phyloP scores from a whole-genome alignment of 805 yeast species.

The Lachancea fermentati region DNA sequence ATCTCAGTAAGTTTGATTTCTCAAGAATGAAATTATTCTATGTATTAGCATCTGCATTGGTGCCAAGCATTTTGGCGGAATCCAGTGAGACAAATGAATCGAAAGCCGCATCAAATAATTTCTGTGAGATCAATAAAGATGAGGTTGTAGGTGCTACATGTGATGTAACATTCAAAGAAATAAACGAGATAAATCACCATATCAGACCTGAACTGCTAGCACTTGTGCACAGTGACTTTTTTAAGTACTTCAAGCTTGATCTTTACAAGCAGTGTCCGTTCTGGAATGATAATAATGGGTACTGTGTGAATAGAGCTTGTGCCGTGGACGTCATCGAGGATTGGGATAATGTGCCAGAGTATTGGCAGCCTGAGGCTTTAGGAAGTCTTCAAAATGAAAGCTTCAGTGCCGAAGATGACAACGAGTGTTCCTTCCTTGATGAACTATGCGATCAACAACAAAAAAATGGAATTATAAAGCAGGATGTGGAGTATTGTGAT shows the following conservation, averaged over 20 bases:
- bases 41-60: background rate
- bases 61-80: background rate
- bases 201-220: constrained; percentile 53
- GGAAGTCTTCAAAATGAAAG: constrained; percentile 34
- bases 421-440: constrained; percentile 34
- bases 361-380: constrained; percentile 67
- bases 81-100: background rate
- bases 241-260: constrained; percentile 81
- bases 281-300: constrained; percentile 71
- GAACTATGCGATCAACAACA: constrained; percentile 32
- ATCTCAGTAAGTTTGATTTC: background rate
- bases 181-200: constrained; percentile 45
- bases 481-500: constrained; percentile 63
- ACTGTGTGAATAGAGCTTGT: constrained; percentile 83
- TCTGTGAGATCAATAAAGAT: constrained; percentile 31
- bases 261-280: constrained; percentile 80
- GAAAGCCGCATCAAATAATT: constrained; percentile 14
- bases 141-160: constrained; percentile 32
- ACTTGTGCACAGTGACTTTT: constrained; percentile 70
- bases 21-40: background rate
- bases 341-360: constrained; percentile 63
- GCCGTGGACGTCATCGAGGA: constrained; percentile 82
- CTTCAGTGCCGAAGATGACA: constrained; percentile 21
- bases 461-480: constrained; percentile 12
- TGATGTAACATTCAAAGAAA: constrained; percentile 40